phyloP scores from a whole-genome alignment of 2,329 filamentous ascomycete species.

The Cercospora sp. region DNA sequence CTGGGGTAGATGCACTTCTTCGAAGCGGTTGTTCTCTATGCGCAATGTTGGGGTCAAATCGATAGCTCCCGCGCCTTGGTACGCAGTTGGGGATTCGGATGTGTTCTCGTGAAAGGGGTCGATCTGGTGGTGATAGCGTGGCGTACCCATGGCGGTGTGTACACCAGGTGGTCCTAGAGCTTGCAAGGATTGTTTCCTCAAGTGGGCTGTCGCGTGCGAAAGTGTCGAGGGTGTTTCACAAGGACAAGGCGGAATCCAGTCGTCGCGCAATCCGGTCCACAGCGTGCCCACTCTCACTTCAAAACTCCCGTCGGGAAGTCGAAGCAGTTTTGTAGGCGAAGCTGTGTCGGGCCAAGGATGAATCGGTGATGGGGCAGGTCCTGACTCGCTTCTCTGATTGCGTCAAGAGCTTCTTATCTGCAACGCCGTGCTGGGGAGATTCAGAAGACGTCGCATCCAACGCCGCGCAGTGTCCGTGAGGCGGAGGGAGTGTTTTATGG shows the following conservation, averaged over 20 bases:
- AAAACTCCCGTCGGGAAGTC: neutral
- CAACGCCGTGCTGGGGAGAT: neutral
- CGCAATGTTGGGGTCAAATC: slow-evolving; percentile 17
- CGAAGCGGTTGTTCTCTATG: slow-evolving; percentile 16
- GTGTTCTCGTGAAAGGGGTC: slow-evolving; percentile 16
- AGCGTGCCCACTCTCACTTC: neutral
- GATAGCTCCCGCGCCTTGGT: slow-evolving; percentile 30
- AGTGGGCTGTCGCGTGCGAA: neutral
- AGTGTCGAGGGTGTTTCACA: slow-evolving; percentile 7
- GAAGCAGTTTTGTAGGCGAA: neutral
- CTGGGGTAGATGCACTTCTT: slow-evolving; percentile 17
- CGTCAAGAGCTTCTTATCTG: neutral
- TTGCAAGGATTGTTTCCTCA: neutral
- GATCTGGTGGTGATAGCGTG: slow-evolving; percentile 9
- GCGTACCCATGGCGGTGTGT: slow-evolving; percentile 17
- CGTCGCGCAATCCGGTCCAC: neutral
- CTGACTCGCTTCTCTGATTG: slow-evolving; percentile 3
- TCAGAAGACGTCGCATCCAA: neutral
- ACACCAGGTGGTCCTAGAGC: slow-evolving; percentile 1
- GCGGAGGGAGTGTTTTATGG: neutral
- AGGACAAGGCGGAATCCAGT: neutral
- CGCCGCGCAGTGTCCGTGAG: neutral
- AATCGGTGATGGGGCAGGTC: slow-evolving; percentile 2
- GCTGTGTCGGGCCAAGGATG: neutral
- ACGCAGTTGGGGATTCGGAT: slow-evolving; percentile 25